Evolutionary conservation across 1,284 basidiomycete genomes (phyloP), one percentile per base, ranked within the genome.

Genomic region (Peniophora sp.): DNA sequence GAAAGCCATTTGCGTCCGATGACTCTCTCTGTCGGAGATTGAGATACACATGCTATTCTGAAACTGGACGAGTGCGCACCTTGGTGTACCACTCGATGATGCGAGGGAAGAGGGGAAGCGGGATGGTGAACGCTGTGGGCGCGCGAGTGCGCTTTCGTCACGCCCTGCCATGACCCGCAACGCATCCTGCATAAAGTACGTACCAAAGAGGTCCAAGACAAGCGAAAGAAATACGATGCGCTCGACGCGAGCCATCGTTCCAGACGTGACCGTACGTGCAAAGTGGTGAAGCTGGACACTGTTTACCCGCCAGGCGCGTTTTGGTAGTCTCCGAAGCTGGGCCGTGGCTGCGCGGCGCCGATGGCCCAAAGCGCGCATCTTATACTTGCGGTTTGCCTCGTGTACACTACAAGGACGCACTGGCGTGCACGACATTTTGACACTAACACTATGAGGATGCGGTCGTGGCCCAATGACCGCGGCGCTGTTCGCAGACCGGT

Each of bases 51-150:
- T n/a, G n/a, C n/a, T n/a, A n/a, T n/a, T n/a, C 15, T n/a, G n/a
- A 20, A 41, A 8, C 5, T 41, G 35, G 24, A 17, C 12, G 18
- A 22, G 10, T 41, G 63, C 80, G 58, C 56, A 86, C 87, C 64
- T 80, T 66, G 6, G 85, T 84, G 63, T 92, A 95, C 90, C 90
- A 95, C 69, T 92, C 87, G 48, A 92, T 88, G 48, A 92, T 74
- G 41, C 92, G 81, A 44, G 92, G 92, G 67, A 95, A 95, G 37
- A 95, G 78, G 32, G 92, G 92, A 27, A 95, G 74, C n/a, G 92
- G 92, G 43, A 95, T 90, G n/a, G 92, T 95, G 66, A 94, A 95
- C 12, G 92, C 91, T 84, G 60, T 32, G 27, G 27, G 27, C 27
- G 27, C 27, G 27, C 27, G n/a, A n/a, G 27, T 32, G 27, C 27